These are phyloP conservation scores for Boletus edulis DNA, from an alignment of 768 basidiomycete species.

Conservation along the genomic window DNA sequence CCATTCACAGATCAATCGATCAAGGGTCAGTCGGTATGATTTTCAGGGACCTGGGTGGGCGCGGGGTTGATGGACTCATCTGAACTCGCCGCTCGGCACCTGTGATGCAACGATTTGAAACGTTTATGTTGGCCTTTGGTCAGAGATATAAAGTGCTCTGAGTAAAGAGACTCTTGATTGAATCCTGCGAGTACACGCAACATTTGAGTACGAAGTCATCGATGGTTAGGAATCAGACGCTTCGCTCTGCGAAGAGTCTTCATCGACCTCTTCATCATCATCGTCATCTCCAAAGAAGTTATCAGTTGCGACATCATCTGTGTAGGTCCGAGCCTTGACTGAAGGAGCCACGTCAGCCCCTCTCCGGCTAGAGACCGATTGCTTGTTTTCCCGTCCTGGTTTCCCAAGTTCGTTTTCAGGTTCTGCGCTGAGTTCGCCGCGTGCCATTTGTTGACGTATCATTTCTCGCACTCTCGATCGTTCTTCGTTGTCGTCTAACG, in stretches of 20 bases:
- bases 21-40: background rate
- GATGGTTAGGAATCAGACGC: slow-evolving; percentile 8
- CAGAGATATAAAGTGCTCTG: background rate
- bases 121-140: background rate
- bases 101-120: background rate
- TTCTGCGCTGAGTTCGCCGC: slow-evolving; percentile 53
- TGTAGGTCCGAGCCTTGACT: slow-evolving; percentile 1
- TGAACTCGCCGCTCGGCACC: background rate
- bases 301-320: slow-evolving; percentile 20
- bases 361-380: background rate
- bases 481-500: slow-evolving; percentile 38
- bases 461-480: slow-evolving; percentile 58
- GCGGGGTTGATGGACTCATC: background rate
- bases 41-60: background rate
- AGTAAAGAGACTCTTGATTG: slow-evolving; percentile 9
- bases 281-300: slow-evolving; percentile 31
- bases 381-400: slow-evolving; percentile 6
- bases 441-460: slow-evolving; percentile 59
- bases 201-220: background rate
- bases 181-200: slow-evolving; percentile 75
- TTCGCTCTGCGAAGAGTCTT: slow-evolving; percentile 15
- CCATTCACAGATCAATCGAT: no score
- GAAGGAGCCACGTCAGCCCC: slow-evolving; percentile 1
- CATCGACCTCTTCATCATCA: slow-evolving; percentile 9
- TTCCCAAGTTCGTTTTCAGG: slow-evolving; percentile 49